Conservation (phyloP, 257 asterid species). For the Lavandula angustifolia region DNA sequence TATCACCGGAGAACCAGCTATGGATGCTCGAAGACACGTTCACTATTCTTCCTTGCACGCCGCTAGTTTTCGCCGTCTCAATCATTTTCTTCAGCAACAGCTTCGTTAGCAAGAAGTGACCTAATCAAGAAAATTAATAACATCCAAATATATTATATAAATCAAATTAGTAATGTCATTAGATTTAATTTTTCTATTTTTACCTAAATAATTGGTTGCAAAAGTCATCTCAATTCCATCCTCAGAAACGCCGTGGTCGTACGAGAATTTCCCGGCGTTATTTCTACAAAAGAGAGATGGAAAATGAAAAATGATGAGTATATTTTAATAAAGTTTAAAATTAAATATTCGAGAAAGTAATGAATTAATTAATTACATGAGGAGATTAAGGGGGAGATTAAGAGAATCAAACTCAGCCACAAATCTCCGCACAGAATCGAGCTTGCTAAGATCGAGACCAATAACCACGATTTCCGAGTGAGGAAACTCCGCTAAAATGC, state of each 20-base stretch:
- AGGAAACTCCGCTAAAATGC: constrained; percentile 69
- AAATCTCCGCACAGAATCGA: constrained; percentile 65
- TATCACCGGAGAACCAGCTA: constrained; percentile 89
- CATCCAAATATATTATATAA: neutral
- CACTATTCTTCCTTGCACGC: constrained; percentile 85
- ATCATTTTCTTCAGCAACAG: constrained; percentile 71
- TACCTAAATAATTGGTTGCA: constrained; percentile 91
- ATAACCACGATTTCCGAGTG: constrained; percentile 63
- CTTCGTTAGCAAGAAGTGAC: constrained; percentile 84
- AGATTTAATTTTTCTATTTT: neutral
- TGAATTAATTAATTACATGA: constrained; percentile 53
- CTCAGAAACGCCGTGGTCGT: constrained; percentile 73
- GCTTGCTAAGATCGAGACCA: constrained; percentile 87
- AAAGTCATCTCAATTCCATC: constrained; percentile 97
- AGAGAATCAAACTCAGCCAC: constrained; percentile 65
- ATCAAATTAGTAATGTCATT: no score
- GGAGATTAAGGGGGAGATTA: constrained; percentile 75
- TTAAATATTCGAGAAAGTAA: neutral
- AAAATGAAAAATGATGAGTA: neutral
- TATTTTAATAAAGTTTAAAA: neutral
- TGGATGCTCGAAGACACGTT: constrained; percentile 91
- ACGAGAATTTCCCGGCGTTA: constrained; percentile 92
- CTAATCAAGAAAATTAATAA: constrained; percentile 34
- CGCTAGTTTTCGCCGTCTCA: constrained; percentile 54
- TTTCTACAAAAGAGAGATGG: constrained; percentile 45